Percentiles rank a stretch among this genome's conserved stretches.
These are phyloP conservation scores for Acacia concinna DNA, from an alignment of 331 rosid species.

Conservation along the genomic window DNA sequence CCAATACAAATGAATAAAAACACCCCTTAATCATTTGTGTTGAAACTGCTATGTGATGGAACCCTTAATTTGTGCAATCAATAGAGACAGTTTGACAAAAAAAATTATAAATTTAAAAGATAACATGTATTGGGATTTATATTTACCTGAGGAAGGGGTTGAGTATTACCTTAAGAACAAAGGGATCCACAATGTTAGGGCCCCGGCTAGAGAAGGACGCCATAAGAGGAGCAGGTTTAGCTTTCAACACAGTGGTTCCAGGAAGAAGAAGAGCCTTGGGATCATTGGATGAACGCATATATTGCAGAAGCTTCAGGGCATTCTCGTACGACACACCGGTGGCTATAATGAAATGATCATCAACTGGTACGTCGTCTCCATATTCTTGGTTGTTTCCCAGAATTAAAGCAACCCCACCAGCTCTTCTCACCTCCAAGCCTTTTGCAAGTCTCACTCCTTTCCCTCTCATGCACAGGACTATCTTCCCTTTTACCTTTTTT, in stretches of 20 bases:
- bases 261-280: conserved; percentile 66
- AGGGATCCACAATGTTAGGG: conserved; percentile 76
- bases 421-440: conserved; percentile 77
- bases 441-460: conserved; percentile 58
- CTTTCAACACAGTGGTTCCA: conserved; percentile 55
- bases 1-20: too few species aligned
- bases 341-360: conserved; percentile 79
- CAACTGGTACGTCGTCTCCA: conserved; percentile 57
- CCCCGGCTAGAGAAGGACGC: conserved; percentile 86
- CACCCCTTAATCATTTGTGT: too few species aligned
- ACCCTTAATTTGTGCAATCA: too few species aligned
- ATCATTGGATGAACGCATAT: conserved; percentile 46
- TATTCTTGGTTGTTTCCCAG: conserved; percentile 49
- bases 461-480: conserved; percentile 83
- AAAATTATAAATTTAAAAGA: too few species aligned
- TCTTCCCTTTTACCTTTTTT: conserved; percentile 63
- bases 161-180: conserved; percentile 67
- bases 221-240: conserved; percentile 87
- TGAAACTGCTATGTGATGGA: too few species aligned
- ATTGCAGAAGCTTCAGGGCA: conserved; percentile 47
- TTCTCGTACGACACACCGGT: conserved; percentile 54
- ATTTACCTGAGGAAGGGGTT: too few species aligned
- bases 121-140: too few species aligned
- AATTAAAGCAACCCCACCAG: conserved; percentile 77
- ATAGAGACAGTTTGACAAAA: too few species aligned